Percentiles rank a stretch among this genome's conserved stretches.
Conservation (phyloP, 768 basidiomycete genomes). For the Boletus rubroflammeus region DNA sequence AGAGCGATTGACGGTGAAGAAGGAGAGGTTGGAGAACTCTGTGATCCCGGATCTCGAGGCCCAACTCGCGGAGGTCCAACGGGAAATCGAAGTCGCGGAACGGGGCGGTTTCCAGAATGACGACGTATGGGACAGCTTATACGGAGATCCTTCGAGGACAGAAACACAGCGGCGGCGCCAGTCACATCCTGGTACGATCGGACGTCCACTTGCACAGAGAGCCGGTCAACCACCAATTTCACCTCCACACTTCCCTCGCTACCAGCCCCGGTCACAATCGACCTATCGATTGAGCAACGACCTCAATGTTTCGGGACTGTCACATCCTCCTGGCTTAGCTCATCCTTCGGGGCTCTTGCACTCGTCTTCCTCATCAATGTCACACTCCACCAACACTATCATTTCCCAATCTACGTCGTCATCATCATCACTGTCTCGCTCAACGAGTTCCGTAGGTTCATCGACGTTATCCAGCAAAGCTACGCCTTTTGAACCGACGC, state of each 20-base stretch:
- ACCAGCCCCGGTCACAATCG: constrained; percentile 28
- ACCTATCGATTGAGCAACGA: constrained; percentile 21
- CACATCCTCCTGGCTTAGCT: constrained; percentile 16
- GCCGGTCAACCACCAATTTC: constrained; percentile 20
- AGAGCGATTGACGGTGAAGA: constrained; percentile 63
- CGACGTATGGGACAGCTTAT: constrained; percentile 14
- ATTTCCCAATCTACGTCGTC: constrained; percentile 22
- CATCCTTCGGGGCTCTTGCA: constrained; percentile 12
- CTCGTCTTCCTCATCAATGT: constrained; percentile 15
- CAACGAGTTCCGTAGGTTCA: constrained; percentile 26
- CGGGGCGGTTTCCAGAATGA: constrained; percentile 25
- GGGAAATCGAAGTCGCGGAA: constrained; percentile 49
- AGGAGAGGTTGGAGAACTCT: constrained; percentile 59
- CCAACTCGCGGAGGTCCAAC: constrained; percentile 55
- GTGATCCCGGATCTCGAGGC: constrained; percentile 66
- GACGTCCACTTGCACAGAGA: constrained; percentile 19
- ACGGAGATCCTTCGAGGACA: constrained; percentile 13
- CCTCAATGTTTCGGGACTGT: constrained; percentile 4
- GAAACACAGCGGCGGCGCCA: constrained; percentile 23
- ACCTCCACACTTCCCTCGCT: constrained; percentile 25
- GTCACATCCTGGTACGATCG: constrained; percentile 30
- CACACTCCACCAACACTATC: constrained; percentile 17
- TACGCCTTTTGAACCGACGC: constrained; percentile 50
- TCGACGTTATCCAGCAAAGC: constrained; percentile 53
- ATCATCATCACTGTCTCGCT: constrained; percentile 26